phyloP scores from a whole-genome alignment of 257 asterid species.

The Capsicum chinense region DNA sequence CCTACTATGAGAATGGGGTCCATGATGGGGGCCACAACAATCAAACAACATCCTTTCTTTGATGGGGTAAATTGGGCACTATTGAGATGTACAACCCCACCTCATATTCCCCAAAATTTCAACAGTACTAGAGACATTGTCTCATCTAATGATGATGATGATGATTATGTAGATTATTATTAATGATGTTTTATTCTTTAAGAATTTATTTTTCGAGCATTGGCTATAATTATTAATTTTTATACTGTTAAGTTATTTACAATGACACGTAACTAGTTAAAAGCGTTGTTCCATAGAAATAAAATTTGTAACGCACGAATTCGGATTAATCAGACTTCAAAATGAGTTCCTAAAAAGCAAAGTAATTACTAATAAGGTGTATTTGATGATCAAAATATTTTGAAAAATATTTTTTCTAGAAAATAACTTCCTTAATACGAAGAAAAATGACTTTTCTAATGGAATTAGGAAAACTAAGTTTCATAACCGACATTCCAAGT shows the following conservation, averaged over 20 bases:
- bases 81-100: conserved; percentile 70
- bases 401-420: no score
- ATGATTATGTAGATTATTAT: conserved; percentile 53
- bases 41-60: conserved; percentile 72
- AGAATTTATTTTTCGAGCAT: neutral
- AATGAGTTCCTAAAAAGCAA: no score
- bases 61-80: conserved; percentile 82
- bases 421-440: no score
- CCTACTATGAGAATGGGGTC: conserved; percentile 77
- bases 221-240: neutral
- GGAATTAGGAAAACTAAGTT: no score
- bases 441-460: no score
- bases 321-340: no score
- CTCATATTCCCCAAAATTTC: conserved; percentile 55
- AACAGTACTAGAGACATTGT: conserved; percentile 33
- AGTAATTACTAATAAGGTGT: no score
- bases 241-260: neutral
- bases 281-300: no score
- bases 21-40: conserved; percentile 64
- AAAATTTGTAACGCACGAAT: no score
- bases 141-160: conserved; percentile 42
- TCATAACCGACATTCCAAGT: no score
- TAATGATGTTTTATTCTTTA: conserved; percentile 25
- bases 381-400: no score
- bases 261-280: neutral